Evolutionary conservation across 2,329 filamentous ascomycete species (phyloP).

Genomic region (Aspergillus hortae): DNA sequence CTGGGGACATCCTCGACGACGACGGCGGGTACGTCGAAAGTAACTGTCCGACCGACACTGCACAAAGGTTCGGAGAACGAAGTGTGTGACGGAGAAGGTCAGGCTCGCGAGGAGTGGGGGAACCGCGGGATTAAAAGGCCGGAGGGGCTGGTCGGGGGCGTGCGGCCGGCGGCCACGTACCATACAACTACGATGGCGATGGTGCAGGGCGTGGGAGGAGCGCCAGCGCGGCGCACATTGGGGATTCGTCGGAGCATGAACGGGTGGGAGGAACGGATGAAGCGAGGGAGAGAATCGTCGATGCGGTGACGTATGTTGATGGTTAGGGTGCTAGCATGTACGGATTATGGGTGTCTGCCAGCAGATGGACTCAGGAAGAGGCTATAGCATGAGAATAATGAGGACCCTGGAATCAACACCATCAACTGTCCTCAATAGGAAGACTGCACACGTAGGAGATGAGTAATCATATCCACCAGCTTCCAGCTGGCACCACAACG

Average conservation of each 20-base stretch:
- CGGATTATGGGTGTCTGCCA: no score
- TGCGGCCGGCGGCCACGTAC: slow-evolving; percentile 32
- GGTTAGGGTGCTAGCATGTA: no score
- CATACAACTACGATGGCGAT: slow-evolving; percentile 41
- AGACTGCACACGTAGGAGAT: no score
- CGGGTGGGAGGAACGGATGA: slow-evolving; percentile 41
- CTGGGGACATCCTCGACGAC: slow-evolving; percentile 20
- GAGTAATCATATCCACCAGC: no score
- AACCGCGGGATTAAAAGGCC: slow-evolving; percentile 23
- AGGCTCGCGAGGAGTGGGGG: slow-evolving; percentile 16
- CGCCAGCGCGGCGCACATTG: slow-evolving; percentile 34
- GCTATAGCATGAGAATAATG: no score
- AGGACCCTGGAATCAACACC: no score
- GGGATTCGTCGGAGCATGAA: slow-evolving; percentile 43
- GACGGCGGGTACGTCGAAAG: slow-evolving; percentile 3
- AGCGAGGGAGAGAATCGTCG: slow-evolving; percentile 23
- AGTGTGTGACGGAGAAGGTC: slow-evolving; percentile 1
- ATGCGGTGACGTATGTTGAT: background rate
- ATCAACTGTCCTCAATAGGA: no score
- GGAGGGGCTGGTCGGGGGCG: slow-evolving; percentile 14
- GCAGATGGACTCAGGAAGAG: no score
- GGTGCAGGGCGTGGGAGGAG: slow-evolving; percentile 22
- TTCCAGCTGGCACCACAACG: no score
- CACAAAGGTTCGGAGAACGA: slow-evolving; percentile 7
- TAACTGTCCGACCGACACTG: slow-evolving; percentile 17